Evolutionary conservation across 345 rosid species (phyloP).

Genomic region (Salix suchowensis): DNA sequence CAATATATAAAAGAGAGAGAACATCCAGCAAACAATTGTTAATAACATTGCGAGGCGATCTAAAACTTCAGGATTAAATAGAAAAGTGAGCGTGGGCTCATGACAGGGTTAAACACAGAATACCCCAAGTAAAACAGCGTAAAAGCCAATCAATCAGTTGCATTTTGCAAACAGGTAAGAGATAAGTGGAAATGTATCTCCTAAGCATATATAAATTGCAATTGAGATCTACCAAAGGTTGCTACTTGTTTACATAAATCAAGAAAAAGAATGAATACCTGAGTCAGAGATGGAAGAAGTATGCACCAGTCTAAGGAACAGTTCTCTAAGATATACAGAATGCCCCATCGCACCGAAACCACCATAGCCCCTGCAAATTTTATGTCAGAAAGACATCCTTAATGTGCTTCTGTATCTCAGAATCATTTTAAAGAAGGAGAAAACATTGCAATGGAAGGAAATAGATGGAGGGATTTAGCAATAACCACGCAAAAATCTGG

Average conservation of each 20-base stretch:
- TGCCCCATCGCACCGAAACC: constrained; percentile 98
- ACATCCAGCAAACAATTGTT: not conserved
- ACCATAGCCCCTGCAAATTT: constrained; percentile 90
- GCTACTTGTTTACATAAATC: not conserved
- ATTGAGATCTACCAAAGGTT: too few relatives aligned
- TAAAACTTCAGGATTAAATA: not conserved
- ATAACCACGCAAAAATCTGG: constrained; percentile 75
- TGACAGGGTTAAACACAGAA: not conserved
- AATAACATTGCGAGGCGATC: too few relatives aligned
- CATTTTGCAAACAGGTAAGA: not conserved
- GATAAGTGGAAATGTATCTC: not conserved
- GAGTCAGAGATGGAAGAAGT: constrained; percentile 77
- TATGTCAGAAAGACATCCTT: constrained; percentile 19
- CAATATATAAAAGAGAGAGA: not conserved
- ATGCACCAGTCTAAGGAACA: constrained; percentile 77
- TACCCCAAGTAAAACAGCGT: not conserved
- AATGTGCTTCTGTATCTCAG: not conserved
- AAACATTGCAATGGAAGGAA: not conserved
- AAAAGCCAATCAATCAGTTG: too few relatives aligned
- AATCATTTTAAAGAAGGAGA: not conserved
- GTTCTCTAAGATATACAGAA: constrained; percentile 76
- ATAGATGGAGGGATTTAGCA: not conserved
- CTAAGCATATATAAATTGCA: not conserved
- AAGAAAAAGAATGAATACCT: constrained; percentile 30
- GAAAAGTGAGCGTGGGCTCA: not conserved